Evolutionary conservation across 2,329 filamentous ascomycete species (phyloP), one percentile per base, ranked within the genome.

Genomic region (Alternaria panax): DNA sequence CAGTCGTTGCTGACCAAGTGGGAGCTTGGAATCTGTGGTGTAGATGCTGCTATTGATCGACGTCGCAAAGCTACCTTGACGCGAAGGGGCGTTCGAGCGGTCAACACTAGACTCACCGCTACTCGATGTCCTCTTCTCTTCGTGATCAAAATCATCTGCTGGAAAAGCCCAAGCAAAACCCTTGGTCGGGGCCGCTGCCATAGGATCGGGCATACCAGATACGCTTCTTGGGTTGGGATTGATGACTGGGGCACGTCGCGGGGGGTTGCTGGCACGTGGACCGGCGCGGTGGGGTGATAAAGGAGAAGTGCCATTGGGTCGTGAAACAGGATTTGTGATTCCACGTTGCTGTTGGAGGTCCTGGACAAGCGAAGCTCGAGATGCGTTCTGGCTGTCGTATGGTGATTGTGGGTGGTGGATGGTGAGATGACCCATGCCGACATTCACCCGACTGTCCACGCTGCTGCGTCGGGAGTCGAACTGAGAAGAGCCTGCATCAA

Each of bases 151-250:
- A 54, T 90, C 87, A 71, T 92, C 91, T 1, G 55, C 55, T 1
- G 91, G 91, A 68, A 93, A 93, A 66, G 91, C 91, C 91, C 91
- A 94, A 5, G 91, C 89, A 75, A 90, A 91, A 74, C 91, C 91
- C 76, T 92, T 92, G 11, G 90, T 93, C 5, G 91, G 91, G 74
- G 92, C 90, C 28, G 90, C 88, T 38, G 91, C 91, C 67, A 80
- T 84, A 7, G 83, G 82, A 72, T 84, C 80, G 82, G 88, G 71
- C 86, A 90, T 80, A 84, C 91, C 71, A 81, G 87, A 78, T 83
- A 86, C 53, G 81, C 88, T 65, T 83, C 89, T 63, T 82, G 90
- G 66, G 28, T 82, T 81, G 0, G 90, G 90, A 25, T 89, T 92
- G 69, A 94, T 94, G 8, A 90, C 87, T 5, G 91, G 91, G 3